Evolutionary conservation across 208 protist genomes (phyloP), one percentile per base, ranked within the genome.

Genomic region (Crithidia mellificae): DNA sequence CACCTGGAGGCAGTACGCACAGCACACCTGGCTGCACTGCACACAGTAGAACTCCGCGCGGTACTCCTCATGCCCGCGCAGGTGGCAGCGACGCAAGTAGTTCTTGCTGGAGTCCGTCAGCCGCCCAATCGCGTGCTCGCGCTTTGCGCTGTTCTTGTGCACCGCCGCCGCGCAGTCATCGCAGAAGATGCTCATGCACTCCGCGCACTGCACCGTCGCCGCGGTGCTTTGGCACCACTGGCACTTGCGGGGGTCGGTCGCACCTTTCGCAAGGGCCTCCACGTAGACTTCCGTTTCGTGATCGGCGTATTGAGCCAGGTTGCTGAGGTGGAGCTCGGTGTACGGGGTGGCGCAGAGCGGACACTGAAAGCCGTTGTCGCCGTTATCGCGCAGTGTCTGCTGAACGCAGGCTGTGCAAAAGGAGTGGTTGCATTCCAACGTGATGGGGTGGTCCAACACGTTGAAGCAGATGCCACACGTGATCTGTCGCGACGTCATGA

Each of bases 1-100:
- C 2, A 90, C 80, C 50, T 88, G 85, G 15, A 95, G 80, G 68
- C 90, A 95, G 74, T 95, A 92, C n/a, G 90, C 90, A 63, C 90
- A 95, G 63, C 90, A 95, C 24, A 95, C 52, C 47, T 87, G 78
- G 20, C 79, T 83, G 58, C 90, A 95, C 34, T 77, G 62, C 6
- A 57, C 43, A 51, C 90, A 95, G 75, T 80, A 95, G 68, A 95
- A 95, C 78, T 92, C 87, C 14, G 80, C 78, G 25, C 80, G 75
- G 59, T 95, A 92, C 70, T 90, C 90, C 55, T 92, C 87, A 47
- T 95, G 90, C 12, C 78, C 80, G 20, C 67, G 72, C 47, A 83
- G 49, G 17, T 49, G 54, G 51, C 90, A 95, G 9, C 75, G 79
- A 6, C 68, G 78, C 12, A 68, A 47, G 51, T 90, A 84, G 47